Percentiles rank a stretch among this genome's conserved stretches.
Evolutionary conservation across 441 rosid species (phyloP).

Genomic region (Cnidoscolus chayamansa): DNA sequence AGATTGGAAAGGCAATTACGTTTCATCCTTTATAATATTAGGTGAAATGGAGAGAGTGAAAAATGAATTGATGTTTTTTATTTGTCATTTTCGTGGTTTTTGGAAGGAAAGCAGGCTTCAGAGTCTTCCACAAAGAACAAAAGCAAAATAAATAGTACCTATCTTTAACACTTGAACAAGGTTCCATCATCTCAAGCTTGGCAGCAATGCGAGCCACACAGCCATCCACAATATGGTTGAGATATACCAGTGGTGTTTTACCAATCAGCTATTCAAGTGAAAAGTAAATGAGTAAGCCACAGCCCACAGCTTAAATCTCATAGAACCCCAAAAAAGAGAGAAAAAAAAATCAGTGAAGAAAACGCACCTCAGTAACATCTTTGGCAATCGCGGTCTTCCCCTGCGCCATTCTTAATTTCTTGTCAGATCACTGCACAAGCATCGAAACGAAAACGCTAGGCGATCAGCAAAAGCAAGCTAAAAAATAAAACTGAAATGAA

Average conservation of each 20-base stretch:
- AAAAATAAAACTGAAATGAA: neutral
- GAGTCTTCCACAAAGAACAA: neutral
- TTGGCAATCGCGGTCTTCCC: constrained; percentile 38
- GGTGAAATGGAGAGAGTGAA: too few relatives aligned
- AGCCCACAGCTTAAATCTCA: neutral
- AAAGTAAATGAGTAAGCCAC: constrained; percentile 10
- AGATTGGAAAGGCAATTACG: too few relatives aligned
- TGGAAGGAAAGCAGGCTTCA: neutral
- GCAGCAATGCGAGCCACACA: constrained; percentile 64
- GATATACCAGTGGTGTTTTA: constrained; percentile 64
- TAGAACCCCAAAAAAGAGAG: neutral
- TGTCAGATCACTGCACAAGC: constrained; percentile 19
- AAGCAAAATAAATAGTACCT: constrained; percentile 32
- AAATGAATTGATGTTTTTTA: too few relatives aligned
- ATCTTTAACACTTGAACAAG: constrained; percentile 72
- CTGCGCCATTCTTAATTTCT: constrained; percentile 30
- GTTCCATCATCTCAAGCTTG: constrained; percentile 63
- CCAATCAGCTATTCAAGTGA: constrained; percentile 33
- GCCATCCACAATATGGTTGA: constrained; percentile 54
- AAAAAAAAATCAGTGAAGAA: neutral
- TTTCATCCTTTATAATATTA: too few relatives aligned
- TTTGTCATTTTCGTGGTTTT: too few relatives aligned
- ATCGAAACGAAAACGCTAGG: neutral
- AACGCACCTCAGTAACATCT: constrained; percentile 51
- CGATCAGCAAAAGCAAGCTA: neutral